phyloP scores from a whole-genome alignment of 768 basidiomycete genomes.

The Pholiota conissans region DNA sequence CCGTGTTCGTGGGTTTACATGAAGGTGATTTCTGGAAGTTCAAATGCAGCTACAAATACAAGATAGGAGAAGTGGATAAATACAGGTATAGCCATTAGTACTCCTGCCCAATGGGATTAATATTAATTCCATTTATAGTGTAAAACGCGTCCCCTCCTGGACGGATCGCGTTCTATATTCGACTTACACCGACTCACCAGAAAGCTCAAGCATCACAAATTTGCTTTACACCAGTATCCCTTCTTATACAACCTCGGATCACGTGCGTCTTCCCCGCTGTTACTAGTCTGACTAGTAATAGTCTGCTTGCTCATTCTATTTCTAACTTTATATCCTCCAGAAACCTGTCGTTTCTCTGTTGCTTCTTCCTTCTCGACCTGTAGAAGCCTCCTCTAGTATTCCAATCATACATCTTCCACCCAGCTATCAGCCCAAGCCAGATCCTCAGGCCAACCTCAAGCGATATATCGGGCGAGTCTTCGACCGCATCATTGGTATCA shows the following conservation, averaged over 20 bases:
- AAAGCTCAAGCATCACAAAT: conserved; percentile 57
- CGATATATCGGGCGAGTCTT: conserved; percentile 62
- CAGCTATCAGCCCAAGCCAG: conserved; percentile 50
- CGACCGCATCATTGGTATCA: conserved; percentile 74
- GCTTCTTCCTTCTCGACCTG: conserved; percentile 49
- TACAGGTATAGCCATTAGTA: conserved; percentile 54
- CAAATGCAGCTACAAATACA: conserved; percentile 90
- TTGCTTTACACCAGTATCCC: conserved; percentile 79
- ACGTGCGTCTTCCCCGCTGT: conserved; percentile 55
- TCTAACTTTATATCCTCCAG: conserved; percentile 32
- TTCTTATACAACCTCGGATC: conserved; percentile 87
- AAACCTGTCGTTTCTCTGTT: conserved; percentile 87
- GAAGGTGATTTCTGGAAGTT: conserved; percentile 91
- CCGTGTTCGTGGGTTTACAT: conserved; percentile 66
- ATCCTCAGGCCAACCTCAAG: conserved; percentile 55
- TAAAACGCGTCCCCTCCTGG: conserved; percentile 83
- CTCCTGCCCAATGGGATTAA: neutral
- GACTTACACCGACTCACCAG: conserved; percentile 64
- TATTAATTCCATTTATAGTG: conserved; percentile 33
- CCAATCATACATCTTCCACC: conserved; percentile 53
- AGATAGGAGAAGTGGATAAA: conserved; percentile 76
- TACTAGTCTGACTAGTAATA: neutral
- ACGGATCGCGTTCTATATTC: conserved; percentile 91
- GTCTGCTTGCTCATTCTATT: neutral
- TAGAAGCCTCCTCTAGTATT: conserved; percentile 26